phyloP scores from a whole-genome alignment of 768 basidiomycete species.

The Tylopilus sp. region DNA sequence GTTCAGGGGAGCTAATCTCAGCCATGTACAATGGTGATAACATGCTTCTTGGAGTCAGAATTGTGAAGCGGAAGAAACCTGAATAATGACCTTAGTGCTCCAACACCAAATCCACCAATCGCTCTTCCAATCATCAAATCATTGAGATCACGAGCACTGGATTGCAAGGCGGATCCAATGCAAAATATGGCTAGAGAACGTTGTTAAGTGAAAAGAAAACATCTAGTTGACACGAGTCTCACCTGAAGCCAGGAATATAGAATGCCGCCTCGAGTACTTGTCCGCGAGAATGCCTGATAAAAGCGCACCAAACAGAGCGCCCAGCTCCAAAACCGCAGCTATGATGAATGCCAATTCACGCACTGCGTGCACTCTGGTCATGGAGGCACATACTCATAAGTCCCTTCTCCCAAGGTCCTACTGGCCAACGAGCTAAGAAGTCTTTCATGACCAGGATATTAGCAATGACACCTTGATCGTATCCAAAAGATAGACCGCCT shows the following conservation, averaged over 20 bases:
- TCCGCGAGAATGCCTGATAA: conserved; percentile 66
- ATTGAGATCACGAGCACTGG: conserved; percentile 49
- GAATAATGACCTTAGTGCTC: conserved; percentile 54
- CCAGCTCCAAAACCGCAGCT: conserved; percentile 79
- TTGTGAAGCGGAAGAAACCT: conserved; percentile 5
- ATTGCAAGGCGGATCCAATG: conserved; percentile 69
- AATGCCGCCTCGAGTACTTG: conserved; percentile 58
- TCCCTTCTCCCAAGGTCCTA: conserved; percentile 71
- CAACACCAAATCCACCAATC: conserved; percentile 79
- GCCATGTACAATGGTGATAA: conserved; percentile 81
- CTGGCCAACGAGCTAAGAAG: conserved; percentile 64
- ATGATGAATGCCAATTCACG: background rate
- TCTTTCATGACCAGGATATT: conserved; percentile 83
- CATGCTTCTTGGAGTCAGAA: conserved; percentile 46
- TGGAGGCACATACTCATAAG: conserved; percentile 58
- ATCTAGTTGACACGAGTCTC: conserved; percentile 18
- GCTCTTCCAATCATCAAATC: conserved; percentile 69
- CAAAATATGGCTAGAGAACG: conserved; percentile 56
- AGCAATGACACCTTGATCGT: conserved; percentile 84
- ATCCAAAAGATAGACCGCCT: conserved; percentile 77
- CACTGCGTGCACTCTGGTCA: background rate
- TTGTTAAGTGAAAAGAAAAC: background rate
- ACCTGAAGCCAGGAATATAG: conserved; percentile 71
- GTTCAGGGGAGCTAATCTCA: conserved; percentile 79
- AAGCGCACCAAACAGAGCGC: conserved; percentile 75